Evolutionary conservation across 768 basidiomycete genomes (phyloP).

Genomic region (Imleria badia): DNA sequence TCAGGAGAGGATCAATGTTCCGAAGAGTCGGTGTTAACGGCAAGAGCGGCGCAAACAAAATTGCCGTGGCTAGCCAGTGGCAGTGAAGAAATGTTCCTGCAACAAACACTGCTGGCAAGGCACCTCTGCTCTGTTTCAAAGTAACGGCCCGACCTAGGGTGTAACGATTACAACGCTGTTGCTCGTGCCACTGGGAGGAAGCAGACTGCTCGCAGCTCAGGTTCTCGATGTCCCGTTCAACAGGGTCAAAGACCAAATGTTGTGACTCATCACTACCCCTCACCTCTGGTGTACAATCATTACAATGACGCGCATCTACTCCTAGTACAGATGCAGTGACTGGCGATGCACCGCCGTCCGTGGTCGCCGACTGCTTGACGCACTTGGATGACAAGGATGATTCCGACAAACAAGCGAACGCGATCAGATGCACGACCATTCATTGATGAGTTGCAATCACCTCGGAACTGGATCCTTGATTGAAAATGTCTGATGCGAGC

Average conservation of each 20-base stretch:
- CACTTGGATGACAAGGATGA: constrained; percentile 19
- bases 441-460: constrained; percentile 20
- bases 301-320: background rate
- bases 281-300: background rate
- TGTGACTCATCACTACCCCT: background rate
- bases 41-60: no score
- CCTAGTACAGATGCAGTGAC: constrained; percentile 9
- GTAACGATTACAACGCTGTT: no score
- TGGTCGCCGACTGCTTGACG: constrained; percentile 27
- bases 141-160: no score
- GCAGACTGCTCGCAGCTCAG: constrained; percentile 16
- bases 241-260: constrained; percentile 25
- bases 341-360: constrained; percentile 22
- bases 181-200: no score
- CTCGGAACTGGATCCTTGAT: background rate
- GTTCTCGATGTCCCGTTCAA: constrained; percentile 26
- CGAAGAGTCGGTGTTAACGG: no score
- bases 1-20: no score
- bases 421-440: constrained; percentile 29
- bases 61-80: no score
- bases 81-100: no score
- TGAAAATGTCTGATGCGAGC: background rate
- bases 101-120: no score
- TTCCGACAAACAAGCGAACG: constrained; percentile 13
- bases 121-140: no score